Conservation (phyloP, 2,329 filamentous ascomycete species). For the Venturia carpophila region DNA sequence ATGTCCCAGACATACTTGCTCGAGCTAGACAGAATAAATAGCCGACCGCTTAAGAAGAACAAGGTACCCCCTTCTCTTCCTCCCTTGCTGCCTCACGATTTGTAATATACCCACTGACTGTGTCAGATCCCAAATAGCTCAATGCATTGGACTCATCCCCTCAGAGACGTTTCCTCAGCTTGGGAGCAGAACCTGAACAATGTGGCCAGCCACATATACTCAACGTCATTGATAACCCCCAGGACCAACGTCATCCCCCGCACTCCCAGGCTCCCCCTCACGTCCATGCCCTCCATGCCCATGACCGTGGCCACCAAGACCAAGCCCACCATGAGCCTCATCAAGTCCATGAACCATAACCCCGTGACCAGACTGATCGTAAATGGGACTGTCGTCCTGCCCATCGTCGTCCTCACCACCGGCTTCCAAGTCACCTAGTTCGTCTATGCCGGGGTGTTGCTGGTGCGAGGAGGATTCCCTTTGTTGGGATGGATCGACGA, state of each 20-base stretch:
- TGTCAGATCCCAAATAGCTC: not conserved
- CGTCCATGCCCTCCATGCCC: not conserved
- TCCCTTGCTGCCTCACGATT: not conserved
- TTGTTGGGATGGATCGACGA: slow-evolving; percentile 28
- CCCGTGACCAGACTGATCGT: not conserved
- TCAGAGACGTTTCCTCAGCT: not conserved
- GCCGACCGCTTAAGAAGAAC: not conserved
- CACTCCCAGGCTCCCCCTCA: not conserved
- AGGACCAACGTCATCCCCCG: not conserved
- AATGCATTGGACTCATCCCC: not conserved
- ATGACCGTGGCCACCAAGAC: not conserved
- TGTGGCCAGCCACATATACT: slow-evolving; percentile 9
- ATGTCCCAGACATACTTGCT: not conserved
- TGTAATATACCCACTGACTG: not conserved
- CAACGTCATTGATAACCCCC: slow-evolving; percentile 12
- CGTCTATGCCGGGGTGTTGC: not conserved
- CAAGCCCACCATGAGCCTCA: not conserved
- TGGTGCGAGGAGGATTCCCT: not conserved
- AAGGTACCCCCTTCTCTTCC: not conserved
- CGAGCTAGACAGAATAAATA: not conserved
- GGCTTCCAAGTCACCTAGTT: not conserved
- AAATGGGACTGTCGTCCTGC: not conserved
- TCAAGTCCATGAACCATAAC: slow-evolving; percentile 1
- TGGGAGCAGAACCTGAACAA: not conserved
- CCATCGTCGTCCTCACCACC: not conserved